Conservation (phyloP, 2,329 filamentous ascomycete species). For the Talaromyces sp. region DNA sequence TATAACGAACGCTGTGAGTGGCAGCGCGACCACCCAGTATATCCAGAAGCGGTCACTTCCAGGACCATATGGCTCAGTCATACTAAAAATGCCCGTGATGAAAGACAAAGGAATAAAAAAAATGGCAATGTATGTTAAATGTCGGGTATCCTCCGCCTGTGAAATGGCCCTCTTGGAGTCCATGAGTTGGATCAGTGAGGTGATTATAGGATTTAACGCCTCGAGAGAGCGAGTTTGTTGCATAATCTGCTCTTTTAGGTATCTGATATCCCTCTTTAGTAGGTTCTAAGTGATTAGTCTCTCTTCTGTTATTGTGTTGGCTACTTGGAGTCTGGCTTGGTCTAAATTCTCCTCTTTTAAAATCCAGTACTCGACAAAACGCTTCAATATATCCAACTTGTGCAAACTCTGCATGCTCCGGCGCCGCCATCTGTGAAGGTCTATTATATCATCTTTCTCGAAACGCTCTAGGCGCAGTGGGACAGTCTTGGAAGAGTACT, state of each 20-base stretch:
- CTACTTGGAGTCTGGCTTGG: too few species aligned
- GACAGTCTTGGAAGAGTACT: neutral
- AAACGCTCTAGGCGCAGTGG: neutral
- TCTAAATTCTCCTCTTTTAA: neutral
- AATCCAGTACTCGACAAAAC: neutral
- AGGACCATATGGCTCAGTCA: conserved; percentile 1
- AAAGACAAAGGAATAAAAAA: conserved; percentile 4
- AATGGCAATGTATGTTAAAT: conserved; percentile 9
- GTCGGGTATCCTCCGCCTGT: conserved; percentile 5
- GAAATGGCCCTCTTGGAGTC: conserved; percentile 1
- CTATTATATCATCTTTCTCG: neutral
- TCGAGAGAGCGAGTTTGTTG: neutral
- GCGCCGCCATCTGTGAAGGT: neutral
- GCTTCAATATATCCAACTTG: neutral
- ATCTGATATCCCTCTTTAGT: neutral
- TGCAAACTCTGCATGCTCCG: neutral
- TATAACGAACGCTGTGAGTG: neutral
- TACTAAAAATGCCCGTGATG: conserved; percentile 1
- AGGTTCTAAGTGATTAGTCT: neutral
- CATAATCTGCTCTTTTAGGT: neutral
- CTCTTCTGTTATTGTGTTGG: neutral
- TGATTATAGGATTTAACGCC: conserved; percentile 1
- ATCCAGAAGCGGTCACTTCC: conserved; percentile 6
- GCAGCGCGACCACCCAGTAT: conserved; percentile 3
- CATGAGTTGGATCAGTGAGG: neutral